These are phyloP conservation scores for Zygotorulaspora florentina DNA, from an alignment of 805 yeast species.

Conservation along the genomic window DNA sequence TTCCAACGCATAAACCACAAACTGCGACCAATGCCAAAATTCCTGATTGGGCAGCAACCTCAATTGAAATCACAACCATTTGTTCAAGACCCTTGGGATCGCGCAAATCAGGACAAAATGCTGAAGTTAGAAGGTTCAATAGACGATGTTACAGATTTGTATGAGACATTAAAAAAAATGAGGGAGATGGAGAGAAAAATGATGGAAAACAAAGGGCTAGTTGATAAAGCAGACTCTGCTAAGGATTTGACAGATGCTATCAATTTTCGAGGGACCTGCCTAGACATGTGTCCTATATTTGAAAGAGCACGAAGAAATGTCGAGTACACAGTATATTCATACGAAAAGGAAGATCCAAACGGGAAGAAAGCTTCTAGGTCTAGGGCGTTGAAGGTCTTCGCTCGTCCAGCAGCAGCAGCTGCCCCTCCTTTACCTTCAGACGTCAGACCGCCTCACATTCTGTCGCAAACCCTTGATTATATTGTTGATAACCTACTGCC, in stretches of 20 bases:
- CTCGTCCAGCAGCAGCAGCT: conserved; percentile 97
- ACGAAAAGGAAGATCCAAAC: conserved; percentile 61
- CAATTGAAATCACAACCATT: conserved; percentile 30
- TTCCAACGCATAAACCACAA: conserved; percentile 18
- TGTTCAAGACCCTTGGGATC: conserved; percentile 62
- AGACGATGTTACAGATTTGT: conserved; percentile 63
- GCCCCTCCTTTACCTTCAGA: conserved; percentile 97
- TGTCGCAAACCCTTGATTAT: conserved; percentile 64
- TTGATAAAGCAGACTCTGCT: conserved; percentile 79
- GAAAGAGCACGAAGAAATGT: conserved; percentile 84
- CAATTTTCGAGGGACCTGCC: conserved; percentile 79
- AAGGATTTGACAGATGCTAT: conserved; percentile 88
- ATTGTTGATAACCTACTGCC: conserved; percentile 60
- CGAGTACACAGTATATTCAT: conserved; percentile 77
- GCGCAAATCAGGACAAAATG: conserved; percentile 63
- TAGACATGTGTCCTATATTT: conserved; percentile 91
- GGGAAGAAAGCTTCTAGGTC: conserved; percentile 53
- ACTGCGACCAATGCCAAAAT: conserved; percentile 35
- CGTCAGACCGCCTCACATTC: conserved; percentile 84
- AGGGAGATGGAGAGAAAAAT: conserved; percentile 68
- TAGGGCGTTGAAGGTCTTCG: conserved; percentile 83
- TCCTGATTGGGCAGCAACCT: conserved; percentile 37
- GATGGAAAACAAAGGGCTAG: conserved; percentile 78
- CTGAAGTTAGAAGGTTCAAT: conserved; percentile 45
- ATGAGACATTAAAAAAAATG: conserved; percentile 69